Evolutionary conservation across 306 rosid species (phyloP), one percentile per base, ranked within the genome.

Genomic region (Dalbergia oliveri): DNA sequence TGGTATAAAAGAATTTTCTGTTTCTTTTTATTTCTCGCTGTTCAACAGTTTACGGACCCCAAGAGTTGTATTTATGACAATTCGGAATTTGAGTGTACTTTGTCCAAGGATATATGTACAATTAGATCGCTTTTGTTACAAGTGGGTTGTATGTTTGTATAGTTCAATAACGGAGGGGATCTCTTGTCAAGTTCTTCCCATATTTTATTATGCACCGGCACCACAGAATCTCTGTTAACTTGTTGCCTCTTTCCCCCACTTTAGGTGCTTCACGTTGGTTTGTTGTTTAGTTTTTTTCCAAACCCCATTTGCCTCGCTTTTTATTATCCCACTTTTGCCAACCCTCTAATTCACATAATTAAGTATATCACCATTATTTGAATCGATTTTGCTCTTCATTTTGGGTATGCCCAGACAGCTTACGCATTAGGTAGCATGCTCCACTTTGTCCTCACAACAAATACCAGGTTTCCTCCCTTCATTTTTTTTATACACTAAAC

Each of bases 351-450:
- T 73, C 3, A 12, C 5, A 4, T 2, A 69, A 68, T 69, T 37
- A 73, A 80, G 16, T 31, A 67, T 6, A 37, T 73, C n/a, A 37
- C 11, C 80, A 65, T 69, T 35, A 79, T 26, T 84, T 57, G 41
- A 15, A 21, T 57, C 26, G 14, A 69, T 69, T 69, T 81, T 18
- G 9, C 11, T 67, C 76, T 79, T 66, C 50, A 63, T 68, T 53
- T 62, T 66, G 21, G 79, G 53, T 26, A 79, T 83, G 83, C n/a
- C 23, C 68, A 31, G 75, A 82, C 82, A 81, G 90, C 86, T 69
- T 43, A 51, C 88, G 71, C 73, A 56, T 61, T 73, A 76, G 90
- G 91, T 86, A 73, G 86, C 88, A 83, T 89, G 97, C 87, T 86
- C 90, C 93, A 86, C 90, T 86, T 86, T 86, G 80, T 61, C 72